Evolutionary conservation across 1,139 yeast genomes (phyloP).

Genomic region (Candida sanyaensis): DNA sequence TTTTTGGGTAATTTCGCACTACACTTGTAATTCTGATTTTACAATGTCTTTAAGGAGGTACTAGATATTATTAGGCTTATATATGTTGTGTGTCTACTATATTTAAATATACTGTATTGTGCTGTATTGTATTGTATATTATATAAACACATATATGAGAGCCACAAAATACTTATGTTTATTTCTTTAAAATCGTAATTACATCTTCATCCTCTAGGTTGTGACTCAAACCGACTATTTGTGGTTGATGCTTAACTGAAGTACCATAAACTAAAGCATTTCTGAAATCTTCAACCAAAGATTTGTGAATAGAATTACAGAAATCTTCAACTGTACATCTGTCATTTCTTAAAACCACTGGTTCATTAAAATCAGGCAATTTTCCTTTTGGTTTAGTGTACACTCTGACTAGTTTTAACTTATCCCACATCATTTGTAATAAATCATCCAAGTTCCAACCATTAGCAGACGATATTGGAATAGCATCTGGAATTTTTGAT

Average conservation of each 20-base stretch:
- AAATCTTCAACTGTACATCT: slow-evolving; percentile 90
- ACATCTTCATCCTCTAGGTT: slow-evolving; percentile 92
- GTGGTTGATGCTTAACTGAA: slow-evolving; percentile 98
- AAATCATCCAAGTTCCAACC: slow-evolving; percentile 98
- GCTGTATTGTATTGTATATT: no score
- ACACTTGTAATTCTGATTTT: background rate
- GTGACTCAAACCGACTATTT: slow-evolving; percentile 86
- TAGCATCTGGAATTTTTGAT: slow-evolving; percentile 92
- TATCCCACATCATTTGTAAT: slow-evolving; percentile 92
- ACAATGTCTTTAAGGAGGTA: no score
- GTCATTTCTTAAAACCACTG: slow-evolving; percentile 84
- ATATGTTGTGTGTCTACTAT: no score
- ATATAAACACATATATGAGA: no score
- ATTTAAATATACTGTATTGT: no score
- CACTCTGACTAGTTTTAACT: slow-evolving; percentile 85
- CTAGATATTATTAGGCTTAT: no score
- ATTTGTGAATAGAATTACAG: slow-evolving; percentile 95
- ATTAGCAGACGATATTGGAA: slow-evolving; percentile 92
- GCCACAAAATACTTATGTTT: slow-evolving; percentile 3
- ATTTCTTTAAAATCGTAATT: slow-evolving; percentile 86
- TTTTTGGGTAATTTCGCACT: background rate
- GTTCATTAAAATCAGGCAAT: slow-evolving; percentile 91
- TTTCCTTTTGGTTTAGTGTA: slow-evolving; percentile 97
- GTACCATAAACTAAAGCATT: slow-evolving; percentile 90
- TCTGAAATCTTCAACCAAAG: slow-evolving; percentile 89